Percentiles rank a stretch among this genome's conserved stretches.
Conservation (phyloP, 208 protist genomes). For the Leishmania tropica region DNA sequence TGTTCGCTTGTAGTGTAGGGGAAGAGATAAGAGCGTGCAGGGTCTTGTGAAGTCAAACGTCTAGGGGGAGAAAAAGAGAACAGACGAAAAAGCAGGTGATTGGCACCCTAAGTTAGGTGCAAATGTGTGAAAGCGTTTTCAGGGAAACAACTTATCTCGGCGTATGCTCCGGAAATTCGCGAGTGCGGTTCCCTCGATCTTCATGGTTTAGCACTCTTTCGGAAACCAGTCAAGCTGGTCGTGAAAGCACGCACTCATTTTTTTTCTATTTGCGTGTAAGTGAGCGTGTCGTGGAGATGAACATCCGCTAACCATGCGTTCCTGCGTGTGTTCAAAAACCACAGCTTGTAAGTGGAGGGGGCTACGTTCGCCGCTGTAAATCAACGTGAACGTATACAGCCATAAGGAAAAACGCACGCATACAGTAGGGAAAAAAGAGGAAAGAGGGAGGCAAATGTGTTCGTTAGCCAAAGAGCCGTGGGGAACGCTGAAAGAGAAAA, state of each 20-base stretch:
- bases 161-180: neutral
- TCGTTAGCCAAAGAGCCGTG: neutral
- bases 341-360: neutral
- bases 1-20: neutral
- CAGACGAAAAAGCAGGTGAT: slow-evolving; percentile 13
- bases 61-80: neutral
- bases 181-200: neutral
- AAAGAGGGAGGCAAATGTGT: neutral
- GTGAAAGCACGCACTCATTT: neutral
- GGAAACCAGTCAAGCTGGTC: neutral
- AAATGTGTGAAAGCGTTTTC: slow-evolving; percentile 15
- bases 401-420: neutral
- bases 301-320: neutral
- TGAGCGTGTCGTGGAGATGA: neutral
- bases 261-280: neutral
- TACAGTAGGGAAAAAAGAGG: neutral
- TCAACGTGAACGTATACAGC: neutral
- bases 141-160: neutral
- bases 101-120: slow-evolving; percentile 16
- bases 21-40: neutral
- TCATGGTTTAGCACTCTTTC: neutral
- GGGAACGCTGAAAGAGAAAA: neutral
- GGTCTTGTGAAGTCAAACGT: neutral
- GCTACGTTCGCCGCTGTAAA: neutral
- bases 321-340: neutral